A percentile compares a stretch with the other conserved stretches of the same genome.
Conservation (phyloP, 148 eudicot genomes). For the Fallopia convolvulus region DNA sequence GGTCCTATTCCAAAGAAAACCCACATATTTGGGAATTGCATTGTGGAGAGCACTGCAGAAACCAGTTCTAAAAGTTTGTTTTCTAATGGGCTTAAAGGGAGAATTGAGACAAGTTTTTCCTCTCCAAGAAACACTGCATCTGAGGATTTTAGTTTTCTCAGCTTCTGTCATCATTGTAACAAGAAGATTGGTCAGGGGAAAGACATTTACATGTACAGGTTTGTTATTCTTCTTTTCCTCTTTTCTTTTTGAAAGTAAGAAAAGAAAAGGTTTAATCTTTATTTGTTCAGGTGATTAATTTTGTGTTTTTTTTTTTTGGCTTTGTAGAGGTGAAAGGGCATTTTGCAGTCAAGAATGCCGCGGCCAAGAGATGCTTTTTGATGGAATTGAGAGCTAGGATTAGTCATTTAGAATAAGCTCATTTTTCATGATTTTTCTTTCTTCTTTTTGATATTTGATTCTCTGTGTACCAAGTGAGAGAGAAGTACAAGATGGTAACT, state of each 20-base stretch:
- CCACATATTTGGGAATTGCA: constrained; percentile 68
- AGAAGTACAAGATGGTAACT: not conserved
- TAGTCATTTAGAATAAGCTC: not conserved
- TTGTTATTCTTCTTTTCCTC: not conserved
- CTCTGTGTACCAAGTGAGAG: not conserved
- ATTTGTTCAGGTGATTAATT: constrained; percentile 2
- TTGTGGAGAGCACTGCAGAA: constrained; percentile 56
- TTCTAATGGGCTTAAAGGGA: not conserved
- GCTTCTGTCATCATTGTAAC: constrained; percentile 65
- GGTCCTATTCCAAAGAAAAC: constrained; percentile 88
- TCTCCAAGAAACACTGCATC: not conserved
- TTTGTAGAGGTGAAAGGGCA: constrained; percentile 73
- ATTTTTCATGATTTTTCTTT: not conserved
- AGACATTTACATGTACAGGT: constrained; percentile 86
- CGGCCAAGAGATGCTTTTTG: constrained; percentile 64
- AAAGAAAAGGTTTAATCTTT: not conserved
- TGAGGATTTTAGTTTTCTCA: constrained; percentile 31
- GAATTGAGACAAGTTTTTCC: not conserved
- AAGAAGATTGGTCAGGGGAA: constrained; percentile 51
- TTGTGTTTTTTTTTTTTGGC: not conserved
- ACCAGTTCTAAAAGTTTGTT: constrained; percentile 1
- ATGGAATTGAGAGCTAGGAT: constrained; percentile 35
- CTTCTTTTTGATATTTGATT: not conserved
- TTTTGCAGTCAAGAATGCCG: constrained; percentile 90
- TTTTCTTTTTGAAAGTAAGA: not conserved